These are phyloP conservation scores for Xylaria bambusicola DNA, from an alignment of 495 filamentous ascomycete species.

Conservation along the genomic window DNA sequence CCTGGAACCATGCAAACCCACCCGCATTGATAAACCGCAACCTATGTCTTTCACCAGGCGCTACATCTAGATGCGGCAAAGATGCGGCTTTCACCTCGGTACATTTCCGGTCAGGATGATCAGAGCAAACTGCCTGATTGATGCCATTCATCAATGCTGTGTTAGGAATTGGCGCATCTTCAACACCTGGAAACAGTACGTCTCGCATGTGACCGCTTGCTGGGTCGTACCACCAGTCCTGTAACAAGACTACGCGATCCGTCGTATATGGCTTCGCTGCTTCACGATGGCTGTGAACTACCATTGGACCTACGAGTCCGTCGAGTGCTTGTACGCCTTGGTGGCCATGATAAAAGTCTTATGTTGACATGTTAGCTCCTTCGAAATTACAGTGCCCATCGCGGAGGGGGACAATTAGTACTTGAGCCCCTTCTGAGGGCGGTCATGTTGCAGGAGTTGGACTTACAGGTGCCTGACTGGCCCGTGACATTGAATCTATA, in stretches of 20 bases:
- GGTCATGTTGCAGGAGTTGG: not conserved
- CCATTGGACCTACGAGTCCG: slow-evolving; percentile 59
- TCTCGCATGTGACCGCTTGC: slow-evolving; percentile 48
- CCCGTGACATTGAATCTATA: slow-evolving; percentile 47
- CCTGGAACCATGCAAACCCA: slow-evolving; percentile 59
- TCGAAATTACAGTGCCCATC: slow-evolving; percentile 15
- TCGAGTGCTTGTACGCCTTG: slow-evolving; percentile 46
- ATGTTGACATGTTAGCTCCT: slow-evolving; percentile 24
- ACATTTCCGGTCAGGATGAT: slow-evolving; percentile 48
- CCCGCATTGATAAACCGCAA: slow-evolving; percentile 70
- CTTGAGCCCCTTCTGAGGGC: not conserved
- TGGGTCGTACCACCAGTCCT: slow-evolving; percentile 61
- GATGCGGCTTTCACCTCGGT: slow-evolving; percentile 42
- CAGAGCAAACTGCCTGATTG: slow-evolving; percentile 50
- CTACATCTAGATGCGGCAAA: slow-evolving; percentile 48
- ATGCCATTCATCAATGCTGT: slow-evolving; percentile 67
- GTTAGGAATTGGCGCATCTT: slow-evolving; percentile 62
- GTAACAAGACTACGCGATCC: slow-evolving; percentile 57
- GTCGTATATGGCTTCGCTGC: slow-evolving; percentile 46
- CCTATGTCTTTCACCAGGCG: slow-evolving; percentile 58
- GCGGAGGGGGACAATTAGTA: not conserved
- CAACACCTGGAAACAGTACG: slow-evolving; percentile 54
- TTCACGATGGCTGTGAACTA: slow-evolving; percentile 53
- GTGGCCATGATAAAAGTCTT: slow-evolving; percentile 47
- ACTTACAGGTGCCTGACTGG: slow-evolving; percentile 49